Base-by-base conservation (phyloP, 306 rosid genomes). In the Quercus alba region DNA sequence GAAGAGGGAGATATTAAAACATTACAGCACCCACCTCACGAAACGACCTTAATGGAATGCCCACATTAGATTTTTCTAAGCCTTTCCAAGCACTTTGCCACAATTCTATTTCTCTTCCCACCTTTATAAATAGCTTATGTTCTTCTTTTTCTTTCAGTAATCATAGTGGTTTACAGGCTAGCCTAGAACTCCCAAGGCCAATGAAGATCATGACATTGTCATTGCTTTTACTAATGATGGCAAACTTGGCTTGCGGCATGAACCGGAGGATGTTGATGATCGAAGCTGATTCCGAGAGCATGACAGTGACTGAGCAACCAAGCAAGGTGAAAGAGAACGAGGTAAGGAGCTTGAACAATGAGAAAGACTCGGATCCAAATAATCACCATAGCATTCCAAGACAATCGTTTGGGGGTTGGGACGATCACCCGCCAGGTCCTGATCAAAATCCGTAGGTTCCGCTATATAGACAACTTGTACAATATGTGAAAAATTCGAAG, bases 311-410 rank as follows among this genome's bases (percentile, higher is more conserved):
- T 26, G 46, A 35, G 75, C 56, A 64, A 63, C 11, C 33, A 19
- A 15, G 64, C 33, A 69, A 20, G 20, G 56, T 26, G 54, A 31
- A 66, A 30, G 74, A 25, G 56, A 67, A 19, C 31, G 66, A 30
- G 12, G 66, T 28, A 13, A 80, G 35, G 58, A 59, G 62, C 6
- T 38, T 19, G 26, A 56, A 28, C 23, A 75, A 59, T 41, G 72
- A 28, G 14, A 33, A 1, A 3, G 64, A 83, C 10, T 51, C 75
- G 4, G 84, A 77, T 54, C 6, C 68, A 57, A 80, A 77, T 26
- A 82, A 83, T 70, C 89, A 86, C 75, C 89, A 86, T 30, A 18
- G 55, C 10, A 82, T 86, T 76, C 86, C 86, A 19, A 82, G 89
- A 69, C 54, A 49, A 13, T 49, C 54, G 54, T 49, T 49, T 49